A percentile compares a stretch with the other conserved stretches of the same genome.
These are phyloP conservation scores for Knufia petricola DNA, from an alignment of 2,329 filamentous ascomycete species.

Conservation along the genomic window DNA sequence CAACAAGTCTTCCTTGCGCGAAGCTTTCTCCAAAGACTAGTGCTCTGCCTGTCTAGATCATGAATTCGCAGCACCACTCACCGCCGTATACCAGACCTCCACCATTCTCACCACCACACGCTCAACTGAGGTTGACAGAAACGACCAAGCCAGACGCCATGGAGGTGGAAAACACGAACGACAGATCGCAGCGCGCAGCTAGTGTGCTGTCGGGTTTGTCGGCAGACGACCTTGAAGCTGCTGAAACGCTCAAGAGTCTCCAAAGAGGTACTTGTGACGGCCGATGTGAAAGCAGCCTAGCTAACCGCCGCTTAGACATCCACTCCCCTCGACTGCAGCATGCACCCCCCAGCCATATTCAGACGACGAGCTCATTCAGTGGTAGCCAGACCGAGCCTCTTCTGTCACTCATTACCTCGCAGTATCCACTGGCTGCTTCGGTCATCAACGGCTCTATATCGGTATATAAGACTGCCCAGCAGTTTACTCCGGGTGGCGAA, in stretches of 20 bases:
- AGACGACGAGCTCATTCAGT: slow-evolving; percentile 27
- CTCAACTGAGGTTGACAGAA: slow-evolving; percentile 16
- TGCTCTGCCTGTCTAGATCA: too few species aligned
- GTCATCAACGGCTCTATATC: slow-evolving; percentile 77
- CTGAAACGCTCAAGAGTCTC: slow-evolving; percentile 65
- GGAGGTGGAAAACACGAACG: slow-evolving; percentile 32
- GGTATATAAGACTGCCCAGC: slow-evolving; percentile 78
- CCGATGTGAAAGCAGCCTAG: slow-evolving; percentile 8
- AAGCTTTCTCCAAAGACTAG: too few species aligned
- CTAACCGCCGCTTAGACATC: slow-evolving; percentile 16
- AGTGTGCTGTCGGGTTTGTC: slow-evolving; percentile 36
- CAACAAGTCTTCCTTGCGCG: neutral
- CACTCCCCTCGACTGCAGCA: slow-evolving; percentile 39
- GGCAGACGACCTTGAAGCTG: slow-evolving; percentile 48
- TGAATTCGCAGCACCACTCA: slow-evolving; percentile 18
- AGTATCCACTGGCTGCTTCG: slow-evolving; percentile 74
- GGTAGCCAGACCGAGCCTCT: slow-evolving; percentile 63
- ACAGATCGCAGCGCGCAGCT: slow-evolving; percentile 34
- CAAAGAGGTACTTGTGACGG: slow-evolving; percentile 49
- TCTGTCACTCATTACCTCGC: slow-evolving; percentile 74
- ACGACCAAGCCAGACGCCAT: slow-evolving; percentile 23
- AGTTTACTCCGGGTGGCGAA: slow-evolving; percentile 81
- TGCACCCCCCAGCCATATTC: slow-evolving; percentile 45
- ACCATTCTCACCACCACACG: slow-evolving; percentile 19
- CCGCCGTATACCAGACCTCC: slow-evolving; percentile 17